Percentiles rank a stretch among this genome's conserved stretches.
These are phyloP conservation scores for Myxozyma vanderwaltii DNA, from an alignment of 805 yeast species.

Conservation along the genomic window DNA sequence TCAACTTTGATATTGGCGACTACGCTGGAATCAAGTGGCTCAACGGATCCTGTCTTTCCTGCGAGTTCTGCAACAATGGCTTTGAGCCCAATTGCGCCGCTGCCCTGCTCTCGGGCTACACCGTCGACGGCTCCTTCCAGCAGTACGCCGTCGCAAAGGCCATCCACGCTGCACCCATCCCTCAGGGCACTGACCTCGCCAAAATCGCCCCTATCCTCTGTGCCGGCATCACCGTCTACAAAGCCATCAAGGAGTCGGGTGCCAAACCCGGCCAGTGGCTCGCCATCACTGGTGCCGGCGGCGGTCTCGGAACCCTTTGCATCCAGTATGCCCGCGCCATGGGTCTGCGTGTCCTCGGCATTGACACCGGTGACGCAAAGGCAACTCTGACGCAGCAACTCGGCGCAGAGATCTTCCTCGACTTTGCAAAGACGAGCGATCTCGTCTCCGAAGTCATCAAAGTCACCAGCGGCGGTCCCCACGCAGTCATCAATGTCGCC, in stretches of 20 bases:
- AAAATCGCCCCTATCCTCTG: slow-evolving; percentile 79
- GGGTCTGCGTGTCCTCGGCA: slow-evolving; percentile 72
- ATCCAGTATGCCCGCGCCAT: slow-evolving; percentile 75
- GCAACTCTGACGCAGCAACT: slow-evolving; percentile 54
- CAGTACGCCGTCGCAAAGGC: slow-evolving; percentile 89
- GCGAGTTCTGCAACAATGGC: slow-evolving; percentile 70
- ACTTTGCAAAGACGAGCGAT: slow-evolving; percentile 59
- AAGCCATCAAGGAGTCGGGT: slow-evolving; percentile 80
- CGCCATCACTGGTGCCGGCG: slow-evolving; percentile 77
- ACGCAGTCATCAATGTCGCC: slow-evolving; percentile 74
- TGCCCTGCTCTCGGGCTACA: slow-evolving; percentile 80
- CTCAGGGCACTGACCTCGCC: slow-evolving; percentile 73
- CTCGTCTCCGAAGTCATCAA: slow-evolving; percentile 56
- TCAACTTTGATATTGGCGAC: slow-evolving; percentile 75
- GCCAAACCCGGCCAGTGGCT: slow-evolving; percentile 73
- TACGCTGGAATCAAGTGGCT: slow-evolving; percentile 84
- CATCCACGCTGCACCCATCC: slow-evolving; percentile 79
- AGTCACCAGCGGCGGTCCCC: slow-evolving; percentile 73
- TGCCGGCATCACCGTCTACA: slow-evolving; percentile 91
- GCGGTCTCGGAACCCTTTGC: slow-evolving; percentile 76
- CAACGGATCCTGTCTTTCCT: slow-evolving; percentile 72
- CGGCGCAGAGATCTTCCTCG: slow-evolving; percentile 68
- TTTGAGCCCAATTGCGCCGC: slow-evolving; percentile 70
- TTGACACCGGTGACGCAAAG: slow-evolving; percentile 72
- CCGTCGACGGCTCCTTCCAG: slow-evolving; percentile 89